These are phyloP conservation scores for Madurella mycetomatis DNA, from an alignment of 2,329 filamentous ascomycete species.

Conservation along the genomic window DNA sequence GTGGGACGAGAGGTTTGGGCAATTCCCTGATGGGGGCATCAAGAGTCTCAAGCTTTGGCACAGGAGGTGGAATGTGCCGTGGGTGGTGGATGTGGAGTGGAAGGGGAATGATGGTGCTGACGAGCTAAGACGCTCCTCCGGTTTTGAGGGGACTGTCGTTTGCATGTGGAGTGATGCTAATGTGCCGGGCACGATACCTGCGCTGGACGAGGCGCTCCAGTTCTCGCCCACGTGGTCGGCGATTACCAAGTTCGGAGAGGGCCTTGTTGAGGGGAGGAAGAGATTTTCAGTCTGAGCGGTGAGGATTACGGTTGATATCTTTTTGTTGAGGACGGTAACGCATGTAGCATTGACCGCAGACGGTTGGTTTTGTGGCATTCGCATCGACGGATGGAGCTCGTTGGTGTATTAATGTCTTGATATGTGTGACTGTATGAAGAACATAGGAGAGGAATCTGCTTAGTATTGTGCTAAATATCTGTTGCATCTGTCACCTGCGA, in stretches of 20 bases:
- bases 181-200: conserved; percentile 65
- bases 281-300: conserved; percentile 46
- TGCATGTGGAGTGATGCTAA: conserved; percentile 92
- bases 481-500: no score
- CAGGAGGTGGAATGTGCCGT: conserved; percentile 70
- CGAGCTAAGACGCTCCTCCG: conserved; percentile 12
- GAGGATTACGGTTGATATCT: not conserved
- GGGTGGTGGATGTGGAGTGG: conserved; percentile 73
- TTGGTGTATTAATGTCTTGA: not conserved
- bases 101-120: conserved; percentile 27
- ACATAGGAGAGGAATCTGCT: not conserved
- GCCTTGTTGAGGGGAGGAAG: conserved; percentile 76
- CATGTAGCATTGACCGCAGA: no score
- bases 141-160: conserved; percentile 60
- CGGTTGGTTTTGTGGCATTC: not conserved
- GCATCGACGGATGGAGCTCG: not conserved
- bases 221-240: conserved; percentile 78
- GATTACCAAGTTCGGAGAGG: conserved; percentile 69
- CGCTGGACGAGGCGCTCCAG: conserved; percentile 71
- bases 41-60: conserved; percentile 60
- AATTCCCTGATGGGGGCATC: conserved; percentile 56
- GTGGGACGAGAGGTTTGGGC: conserved; percentile 61
- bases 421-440: not conserved
- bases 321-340: not conserved
- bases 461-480: not conserved